Evolutionary conservation across 2,329 filamentous ascomycete species (phyloP), one percentile per base, ranked within the genome.

Genomic region (Aureobasidium lini): DNA sequence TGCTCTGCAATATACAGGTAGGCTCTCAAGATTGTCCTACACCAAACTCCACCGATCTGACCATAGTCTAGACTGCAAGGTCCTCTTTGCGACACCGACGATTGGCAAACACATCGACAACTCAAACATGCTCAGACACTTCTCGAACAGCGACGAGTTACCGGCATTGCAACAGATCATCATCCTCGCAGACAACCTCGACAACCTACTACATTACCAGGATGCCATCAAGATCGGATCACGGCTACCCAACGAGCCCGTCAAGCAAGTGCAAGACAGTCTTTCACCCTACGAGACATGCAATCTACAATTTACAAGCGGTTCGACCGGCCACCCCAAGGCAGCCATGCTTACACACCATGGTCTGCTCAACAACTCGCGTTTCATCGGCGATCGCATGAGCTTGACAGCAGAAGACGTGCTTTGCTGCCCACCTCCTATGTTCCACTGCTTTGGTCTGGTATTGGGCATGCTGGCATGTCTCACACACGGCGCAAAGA

Each of bases 361-460:
- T 43, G 63, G 63, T 6, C 44, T 69, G 28, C 63, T 68, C 31
- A 68, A 68, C 54, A 67, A 68, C 58, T 61, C 65, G 13, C 62
- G 65, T 6, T 67, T 68, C 57, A 68, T 69, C 34, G 88, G 87
- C 57, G 86, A 90, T 71, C 82, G 87, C 44, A 88, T 91, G 86
- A 79, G 82, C 6, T 78, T 93, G 15, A 84, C 82, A 0, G 74
- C 81, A 2, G 75, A 78, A 47, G 88, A 92, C 67, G 77, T 86
- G 7, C 78, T 94, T 10, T 93, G 89, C 76, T 94, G 89, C 70
- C 89, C 89, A 3, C 89, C 89, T 0, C 89, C 90, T 0, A 79
- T 94, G 3, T 94, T 94, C 77, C 90, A 94, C 76, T 93, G 88
- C 76, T 93, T 93, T 68, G 89, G 89, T 1, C 81, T 93, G 7